These are phyloP conservation scores for Carex parvula DNA, from an alignment of 176 grass and related monocot genomes.

Conservation along the genomic window DNA sequence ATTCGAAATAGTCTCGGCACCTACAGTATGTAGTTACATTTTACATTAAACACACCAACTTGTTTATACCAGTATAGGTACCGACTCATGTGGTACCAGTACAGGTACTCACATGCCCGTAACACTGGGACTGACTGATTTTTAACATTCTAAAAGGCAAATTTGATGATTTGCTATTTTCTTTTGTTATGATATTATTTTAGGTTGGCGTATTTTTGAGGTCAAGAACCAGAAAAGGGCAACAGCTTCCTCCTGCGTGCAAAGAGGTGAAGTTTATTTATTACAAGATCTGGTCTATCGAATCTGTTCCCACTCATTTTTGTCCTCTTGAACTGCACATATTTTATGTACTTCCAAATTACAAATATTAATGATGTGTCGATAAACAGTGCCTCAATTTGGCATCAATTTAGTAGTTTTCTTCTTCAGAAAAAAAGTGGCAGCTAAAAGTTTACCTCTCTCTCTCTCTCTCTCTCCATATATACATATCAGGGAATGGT, in stretches of 20 bases:
- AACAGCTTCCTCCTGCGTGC: constrained; percentile 34
- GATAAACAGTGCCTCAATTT: background rate
- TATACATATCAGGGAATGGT: constrained; percentile 29
- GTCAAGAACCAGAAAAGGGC: constrained; percentile 33
- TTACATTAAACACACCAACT: background rate
- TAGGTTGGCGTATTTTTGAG: constrained; percentile 44
- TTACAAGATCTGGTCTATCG: background rate
- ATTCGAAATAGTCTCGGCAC: constrained; percentile 36
- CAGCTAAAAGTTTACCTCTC: background rate
- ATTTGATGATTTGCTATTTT: background rate
- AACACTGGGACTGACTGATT: background rate
- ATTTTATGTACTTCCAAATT: background rate
- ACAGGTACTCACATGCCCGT: background rate
- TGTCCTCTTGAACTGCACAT: background rate
- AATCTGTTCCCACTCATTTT: background rate
- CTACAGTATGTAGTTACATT: constrained; percentile 31
- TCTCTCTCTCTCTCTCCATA: background rate
- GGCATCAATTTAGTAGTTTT: constrained; percentile 3
- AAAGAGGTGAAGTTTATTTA: constrained; percentile 29
- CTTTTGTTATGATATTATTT: background rate
- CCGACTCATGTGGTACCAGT: background rate
- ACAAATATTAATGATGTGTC: background rate
- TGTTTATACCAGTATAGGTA: background rate
- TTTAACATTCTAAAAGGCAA: background rate
- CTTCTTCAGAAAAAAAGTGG: background rate